Percentiles rank a stretch among this genome's conserved stretches.
phyloP scores from a whole-genome alignment of 306 rosid genomes.

The Styphnolobium japonicum region DNA sequence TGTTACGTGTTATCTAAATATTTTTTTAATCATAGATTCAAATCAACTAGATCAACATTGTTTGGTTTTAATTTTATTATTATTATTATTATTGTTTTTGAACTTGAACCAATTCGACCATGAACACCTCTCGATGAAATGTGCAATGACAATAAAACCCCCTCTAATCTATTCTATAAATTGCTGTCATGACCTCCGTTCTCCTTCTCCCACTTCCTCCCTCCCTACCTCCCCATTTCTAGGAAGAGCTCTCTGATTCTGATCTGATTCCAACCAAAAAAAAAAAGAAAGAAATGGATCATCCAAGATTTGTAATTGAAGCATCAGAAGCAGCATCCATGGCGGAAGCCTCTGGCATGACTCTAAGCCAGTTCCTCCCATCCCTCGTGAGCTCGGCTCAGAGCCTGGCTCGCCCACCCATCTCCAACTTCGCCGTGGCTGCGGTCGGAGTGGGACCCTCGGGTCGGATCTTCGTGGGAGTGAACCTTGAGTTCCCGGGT shows the following conservation, averaged over 20 bases:
- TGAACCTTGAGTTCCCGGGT: slow-evolving; percentile 84
- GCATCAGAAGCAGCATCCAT: slow-evolving; percentile 57
- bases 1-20: too few species aligned
- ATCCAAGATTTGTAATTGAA: slow-evolving; percentile 60
- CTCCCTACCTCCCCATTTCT: not conserved
- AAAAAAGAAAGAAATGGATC: too few species aligned
- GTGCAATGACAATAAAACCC: too few species aligned
- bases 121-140: too few species aligned
- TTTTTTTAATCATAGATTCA: too few species aligned
- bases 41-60: too few species aligned
- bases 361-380: slow-evolving; percentile 52
- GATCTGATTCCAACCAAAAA: too few species aligned
- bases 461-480: slow-evolving; percentile 84
- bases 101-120: too few species aligned
- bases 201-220: not conserved
- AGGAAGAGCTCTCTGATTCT: not conserved
- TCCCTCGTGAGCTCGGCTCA: slow-evolving; percentile 57
- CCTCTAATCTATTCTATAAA: not conserved
- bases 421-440: slow-evolving; percentile 77
- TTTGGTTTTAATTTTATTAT: too few species aligned
- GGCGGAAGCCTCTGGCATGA: slow-evolving; percentile 36
- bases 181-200: not conserved
- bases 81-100: too few species aligned
- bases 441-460: slow-evolving; percentile 74
- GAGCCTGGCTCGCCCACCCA: slow-evolving; percentile 69